Percentiles rank a stretch among this genome's conserved stretches.
These are phyloP conservation scores for Eucalyptus erythrocorys DNA, from an alignment of 345 rosid species.

Conservation along the genomic window DNA sequence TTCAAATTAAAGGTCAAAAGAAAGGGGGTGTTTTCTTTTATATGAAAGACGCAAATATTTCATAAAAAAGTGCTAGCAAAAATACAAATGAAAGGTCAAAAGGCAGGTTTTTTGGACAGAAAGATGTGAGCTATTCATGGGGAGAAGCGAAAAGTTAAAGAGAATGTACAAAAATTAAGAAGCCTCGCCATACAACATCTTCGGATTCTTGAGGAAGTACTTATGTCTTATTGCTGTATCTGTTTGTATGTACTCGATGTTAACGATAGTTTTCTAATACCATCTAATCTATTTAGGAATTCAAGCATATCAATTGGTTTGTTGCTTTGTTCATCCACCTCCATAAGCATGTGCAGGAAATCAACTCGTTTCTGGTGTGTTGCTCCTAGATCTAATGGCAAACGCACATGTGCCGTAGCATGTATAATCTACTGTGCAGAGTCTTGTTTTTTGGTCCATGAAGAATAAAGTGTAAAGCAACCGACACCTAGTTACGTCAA, in stretches of 20 bases:
- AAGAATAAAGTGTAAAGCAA: slow-evolving; percentile 40
- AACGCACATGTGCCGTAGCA: background rate
- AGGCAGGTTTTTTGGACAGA: background rate
- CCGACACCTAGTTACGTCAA: slow-evolving; percentile 19
- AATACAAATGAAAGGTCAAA: background rate
- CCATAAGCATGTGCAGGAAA: background rate
- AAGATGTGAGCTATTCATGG: background rate
- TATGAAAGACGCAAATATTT: background rate
- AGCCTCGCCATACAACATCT: background rate
- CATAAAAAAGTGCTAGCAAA: background rate
- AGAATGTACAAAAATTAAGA: background rate
- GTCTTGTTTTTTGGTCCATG: background rate
- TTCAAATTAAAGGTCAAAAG: background rate
- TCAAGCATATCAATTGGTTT: background rate
- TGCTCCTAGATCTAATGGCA: background rate
- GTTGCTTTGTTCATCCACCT: background rate
- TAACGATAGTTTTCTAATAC: background rate
- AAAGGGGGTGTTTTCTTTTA: background rate
- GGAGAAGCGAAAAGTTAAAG: background rate
- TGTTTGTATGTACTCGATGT: background rate
- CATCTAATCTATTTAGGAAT: background rate
- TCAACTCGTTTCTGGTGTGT: background rate
- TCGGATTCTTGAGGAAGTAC: background rate
- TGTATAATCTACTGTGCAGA: background rate
- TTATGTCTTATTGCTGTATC: background rate